A percentile compares a stretch with the other conserved stretches of the same genome.
Evolutionary conservation across 1,139 yeast species (phyloP).

Genomic region (Ogataea hybrid): DNA sequence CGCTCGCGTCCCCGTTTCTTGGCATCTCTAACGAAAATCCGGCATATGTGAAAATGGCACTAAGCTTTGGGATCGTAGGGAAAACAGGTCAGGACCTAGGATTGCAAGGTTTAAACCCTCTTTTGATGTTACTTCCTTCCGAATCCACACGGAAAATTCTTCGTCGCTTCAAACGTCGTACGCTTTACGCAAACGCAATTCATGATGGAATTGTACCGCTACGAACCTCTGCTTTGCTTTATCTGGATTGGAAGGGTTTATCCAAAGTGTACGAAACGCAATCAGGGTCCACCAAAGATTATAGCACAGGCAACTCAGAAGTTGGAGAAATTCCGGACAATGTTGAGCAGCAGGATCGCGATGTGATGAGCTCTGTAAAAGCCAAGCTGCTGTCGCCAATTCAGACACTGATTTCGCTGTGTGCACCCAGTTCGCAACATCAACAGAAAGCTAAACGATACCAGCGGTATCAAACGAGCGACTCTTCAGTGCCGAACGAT

Average conservation of each 20-base stretch:
- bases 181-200: slow-evolving; percentile 75
- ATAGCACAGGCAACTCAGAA: slow-evolving; percentile 20
- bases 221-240: slow-evolving; percentile 79
- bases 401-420: slow-evolving; percentile 45
- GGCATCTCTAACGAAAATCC: slow-evolving; percentile 91
- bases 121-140: slow-evolving; percentile 70
- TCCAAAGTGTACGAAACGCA: slow-evolving; percentile 41
- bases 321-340: slow-evolving; percentile 28
- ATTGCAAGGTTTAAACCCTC: slow-evolving; percentile 57
- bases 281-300: slow-evolving; percentile 36
- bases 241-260: slow-evolving; percentile 69
- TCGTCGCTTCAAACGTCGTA: slow-evolving; percentile 61
- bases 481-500: slow-evolving; percentile 2
- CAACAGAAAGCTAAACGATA: slow-evolving; percentile 31
- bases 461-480: slow-evolving; percentile 35
- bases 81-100: slow-evolving; percentile 93
- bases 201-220: slow-evolving; percentile 91
- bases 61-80: slow-evolving; percentile 89
- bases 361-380: slow-evolving; percentile 13
- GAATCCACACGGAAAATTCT: slow-evolving; percentile 76
- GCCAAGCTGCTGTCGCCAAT: slow-evolving; percentile 38
- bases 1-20: slow-evolving; percentile 84
- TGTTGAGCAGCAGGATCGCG: slow-evolving; percentile 14
- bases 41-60: slow-evolving; percentile 74
- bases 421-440: slow-evolving; percentile 32